These are phyloP conservation scores for Gomphus bonarii DNA, from an alignment of 1,284 basidiomycete species.

Conservation along the genomic window DNA sequence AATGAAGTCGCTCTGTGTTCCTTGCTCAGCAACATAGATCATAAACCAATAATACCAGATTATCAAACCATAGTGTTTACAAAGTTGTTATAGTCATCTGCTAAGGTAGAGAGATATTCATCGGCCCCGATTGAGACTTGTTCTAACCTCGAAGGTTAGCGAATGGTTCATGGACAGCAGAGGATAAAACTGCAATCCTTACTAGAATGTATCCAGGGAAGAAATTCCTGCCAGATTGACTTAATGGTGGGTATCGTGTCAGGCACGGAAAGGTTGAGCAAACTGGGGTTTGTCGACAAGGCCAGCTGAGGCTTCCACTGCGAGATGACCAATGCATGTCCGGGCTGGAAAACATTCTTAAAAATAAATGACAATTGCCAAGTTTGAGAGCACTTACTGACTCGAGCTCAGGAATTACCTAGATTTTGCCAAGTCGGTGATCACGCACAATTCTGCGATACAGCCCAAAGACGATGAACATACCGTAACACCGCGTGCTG, in stretches of 20 bases:
- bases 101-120: constrained; percentile 25
- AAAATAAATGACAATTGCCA: not conserved
- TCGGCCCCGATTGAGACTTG: constrained; percentile 29
- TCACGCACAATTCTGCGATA: constrained; percentile 16
- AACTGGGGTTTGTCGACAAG: constrained; percentile 22
- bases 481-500: constrained; percentile 24
- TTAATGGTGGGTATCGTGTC: constrained; percentile 27
- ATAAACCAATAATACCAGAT: not conserved
- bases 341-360: constrained; percentile 18
- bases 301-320: constrained; percentile 31
- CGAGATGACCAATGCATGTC: constrained; percentile 27
- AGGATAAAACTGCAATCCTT: constrained; percentile 10
- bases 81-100: constrained; percentile 26
- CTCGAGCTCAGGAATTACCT: constrained; percentile 28
- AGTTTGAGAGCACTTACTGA: constrained; percentile 16
- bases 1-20: constrained; percentile 14
- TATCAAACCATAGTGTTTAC: constrained; percentile 24
- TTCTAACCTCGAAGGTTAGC: not conserved
- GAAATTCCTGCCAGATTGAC: constrained; percentile 27
- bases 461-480: not conserved
- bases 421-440: not conserved
- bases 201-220: constrained; percentile 27
- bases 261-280: constrained; percentile 26
- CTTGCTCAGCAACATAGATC: constrained; percentile 8
- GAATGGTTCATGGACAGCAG: constrained; percentile 16